Percentiles rank a stretch among this genome's conserved stretches.
These are phyloP conservation scores for Artemisia annua DNA, from an alignment of 129 eudicot species.

Conservation along the genomic window DNA sequence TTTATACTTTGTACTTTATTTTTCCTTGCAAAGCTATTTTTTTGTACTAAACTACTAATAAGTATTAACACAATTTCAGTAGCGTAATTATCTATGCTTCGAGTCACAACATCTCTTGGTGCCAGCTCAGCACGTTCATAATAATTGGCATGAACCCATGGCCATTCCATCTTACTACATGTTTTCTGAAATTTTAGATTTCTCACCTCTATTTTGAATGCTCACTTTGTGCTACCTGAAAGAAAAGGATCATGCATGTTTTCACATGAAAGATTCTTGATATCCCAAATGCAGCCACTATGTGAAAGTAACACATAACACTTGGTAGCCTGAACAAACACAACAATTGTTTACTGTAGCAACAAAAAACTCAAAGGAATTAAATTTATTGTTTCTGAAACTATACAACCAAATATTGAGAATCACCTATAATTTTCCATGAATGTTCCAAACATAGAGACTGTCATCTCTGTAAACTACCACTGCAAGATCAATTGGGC, in stretches of 20 bases:
- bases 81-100: too few species aligned
- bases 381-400: background rate
- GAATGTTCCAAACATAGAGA: constrained; percentile 69
- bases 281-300: constrained; percentile 70
- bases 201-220: too few species aligned
- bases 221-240: too few species aligned
- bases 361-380: background rate
- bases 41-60: too few species aligned
- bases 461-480: constrained; percentile 69
- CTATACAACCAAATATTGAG: constrained; percentile 2
- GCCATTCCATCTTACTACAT: too few species aligned
- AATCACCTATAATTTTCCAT: constrained; percentile 55
- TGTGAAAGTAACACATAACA: constrained; percentile 76
- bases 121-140: too few species aligned
- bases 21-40: too few species aligned
- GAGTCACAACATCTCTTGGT: too few species aligned
- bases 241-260: constrained; percentile 69
- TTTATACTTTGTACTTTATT: too few species aligned
- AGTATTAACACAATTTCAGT: too few species aligned
- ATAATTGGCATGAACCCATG: too few species aligned
- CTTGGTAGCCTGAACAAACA: constrained; percentile 64
- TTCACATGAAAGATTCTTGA: constrained; percentile 69
- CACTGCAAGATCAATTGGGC: constrained; percentile 53
- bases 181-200: too few species aligned
- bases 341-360: constrained; percentile 27